Percentiles rank a stretch among this genome's conserved stretches.
phyloP scores from a whole-genome alignment of 768 basidiomycete genomes.

The Trametes maxima region DNA sequence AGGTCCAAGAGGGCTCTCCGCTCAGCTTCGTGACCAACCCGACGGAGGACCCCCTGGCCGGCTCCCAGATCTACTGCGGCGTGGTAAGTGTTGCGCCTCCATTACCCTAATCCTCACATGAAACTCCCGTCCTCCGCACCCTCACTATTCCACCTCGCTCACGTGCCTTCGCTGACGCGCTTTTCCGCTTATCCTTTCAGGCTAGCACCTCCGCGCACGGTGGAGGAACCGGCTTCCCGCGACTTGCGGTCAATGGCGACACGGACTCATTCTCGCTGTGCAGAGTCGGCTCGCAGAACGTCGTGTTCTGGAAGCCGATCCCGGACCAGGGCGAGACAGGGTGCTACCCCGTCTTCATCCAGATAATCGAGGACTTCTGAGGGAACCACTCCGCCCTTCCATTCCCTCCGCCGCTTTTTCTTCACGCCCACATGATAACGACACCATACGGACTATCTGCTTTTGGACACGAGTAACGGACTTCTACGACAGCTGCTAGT shows the following conservation, averaged over 20 bases:
- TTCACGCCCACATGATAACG: no score
- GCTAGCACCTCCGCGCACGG: slow-evolving; percentile 25
- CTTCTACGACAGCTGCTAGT: no score
- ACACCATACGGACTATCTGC: no score
- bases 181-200: neutral
- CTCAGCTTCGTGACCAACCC: slow-evolving; percentile 43
- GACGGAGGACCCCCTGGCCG: slow-evolving; percentile 26
- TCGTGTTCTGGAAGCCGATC: slow-evolving; percentile 29
- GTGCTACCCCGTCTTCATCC: slow-evolving; percentile 29
- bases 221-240: slow-evolving; percentile 24
- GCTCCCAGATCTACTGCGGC: slow-evolving; percentile 42
- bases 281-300: slow-evolving; percentile 20
- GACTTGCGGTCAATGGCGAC: slow-evolving; percentile 28
- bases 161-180: neutral
- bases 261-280: slow-evolving; percentile 26
- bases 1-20: slow-evolving; percentile 33
- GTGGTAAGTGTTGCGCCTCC: slow-evolving; percentile 28
- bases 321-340: slow-evolving; percentile 22
- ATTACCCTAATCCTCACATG: neutral
- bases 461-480: no score
- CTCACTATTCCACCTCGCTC: neutral
- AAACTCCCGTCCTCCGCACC: neutral
- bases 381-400: no score
- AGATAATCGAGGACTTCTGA: slow-evolving; percentile 13
- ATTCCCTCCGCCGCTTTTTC: no score